Evolutionary conservation across 2,329 filamentous ascomycete species (phyloP).

Genomic region (Ophiostoma sp.): DNA sequence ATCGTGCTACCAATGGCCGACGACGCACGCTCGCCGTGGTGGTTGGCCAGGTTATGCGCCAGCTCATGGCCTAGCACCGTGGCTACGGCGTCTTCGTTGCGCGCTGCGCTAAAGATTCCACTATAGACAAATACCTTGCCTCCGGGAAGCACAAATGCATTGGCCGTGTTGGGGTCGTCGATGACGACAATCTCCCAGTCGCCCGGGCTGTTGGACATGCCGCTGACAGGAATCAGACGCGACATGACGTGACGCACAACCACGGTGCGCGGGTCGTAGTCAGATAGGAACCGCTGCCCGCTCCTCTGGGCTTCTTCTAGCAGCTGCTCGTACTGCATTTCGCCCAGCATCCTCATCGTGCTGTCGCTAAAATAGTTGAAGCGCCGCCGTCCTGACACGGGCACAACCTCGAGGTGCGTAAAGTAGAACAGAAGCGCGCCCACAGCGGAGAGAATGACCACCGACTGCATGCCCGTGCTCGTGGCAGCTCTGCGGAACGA

Average conservation of each 20-base stretch:
- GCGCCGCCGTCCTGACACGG: conserved; percentile 62
- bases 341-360: conserved; percentile 49
- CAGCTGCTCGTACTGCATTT: conserved; percentile 51
- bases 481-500: conserved; percentile 17
- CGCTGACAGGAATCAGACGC: conserved; percentile 61
- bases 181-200: conserved; percentile 72
- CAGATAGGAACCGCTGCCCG: conserved; percentile 51
- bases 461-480: conserved; percentile 35
- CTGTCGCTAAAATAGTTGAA: conserved; percentile 64
- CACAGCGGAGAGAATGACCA: conserved; percentile 39
- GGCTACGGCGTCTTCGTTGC: conserved; percentile 63
- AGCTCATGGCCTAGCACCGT: conserved; percentile 76
- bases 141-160: conserved; percentile 72
- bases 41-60: conserved; percentile 66
- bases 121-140: conserved; percentile 77
- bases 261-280: conserved; percentile 51
- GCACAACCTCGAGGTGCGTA: conserved; percentile 65
- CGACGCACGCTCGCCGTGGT: conserved; percentile 59
- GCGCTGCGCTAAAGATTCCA: conserved; percentile 63
- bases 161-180: conserved; percentile 57
- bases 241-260: conserved; percentile 60
- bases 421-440: conserved; percentile 56
- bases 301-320: conserved; percentile 49
- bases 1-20: conserved; percentile 48
- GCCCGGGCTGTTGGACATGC: conserved; percentile 44